These are phyloP conservation scores for sorghum (Sorghum bicolor) DNA, from an alignment of 176 grass and related monocot genomes.

Conservation along the genomic window Sorghum_bicolor_NCBIv3 NC_012878.2:54450001-54450500, in stretches of 20 bases:
- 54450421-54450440: conserved; percentile 57
- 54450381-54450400: conserved; percentile 4
- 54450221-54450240: not conserved
- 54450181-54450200: not conserved
- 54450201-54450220: conserved; percentile 9
- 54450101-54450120: not conserved
- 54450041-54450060: conserved; percentile 1
- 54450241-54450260: conserved; percentile 4
- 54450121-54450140: conserved; percentile 25
- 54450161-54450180: conserved; percentile 22
- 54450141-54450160: conserved; percentile 4
- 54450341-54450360: not conserved
- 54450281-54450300: not conserved
- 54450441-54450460: conserved; percentile 66
- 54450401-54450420: conserved; percentile 56
- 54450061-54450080: conserved; percentile 17
- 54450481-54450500: not conserved
- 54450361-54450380: conserved; percentile 15
- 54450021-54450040: conserved; percentile 25
- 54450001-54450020: conserved; percentile 19
- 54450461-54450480: conserved; percentile 66
- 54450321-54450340: conserved; percentile 6
- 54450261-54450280: conserved; percentile 13
- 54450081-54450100: conserved; percentile 24
- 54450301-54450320: conserved; percentile 13